Evolutionary conservation across 306 rosid species (phyloP), one percentile per base, ranked within the genome.

Genomic region (Acacia crassicarpa): DNA sequence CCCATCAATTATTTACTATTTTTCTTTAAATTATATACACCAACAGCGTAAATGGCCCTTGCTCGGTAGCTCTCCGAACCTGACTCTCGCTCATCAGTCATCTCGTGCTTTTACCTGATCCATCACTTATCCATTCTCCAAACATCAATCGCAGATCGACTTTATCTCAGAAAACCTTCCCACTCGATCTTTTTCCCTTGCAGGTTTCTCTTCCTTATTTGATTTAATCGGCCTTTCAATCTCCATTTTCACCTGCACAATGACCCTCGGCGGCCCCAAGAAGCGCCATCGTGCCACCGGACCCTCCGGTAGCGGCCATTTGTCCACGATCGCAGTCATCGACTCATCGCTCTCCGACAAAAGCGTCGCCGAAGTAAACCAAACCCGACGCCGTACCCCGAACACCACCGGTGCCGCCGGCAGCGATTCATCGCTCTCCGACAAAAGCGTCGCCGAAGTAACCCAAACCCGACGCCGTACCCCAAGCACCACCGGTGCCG

Each of bases 261-360:
- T 91, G 86, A 83, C 73, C 8, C 80, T 68, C 69, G 75, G 84
- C 49, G 68, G 83, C 79, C 71, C 83, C 20, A 91, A 84, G 81
- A 91, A 91, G 85, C 86, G 93, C 85, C 98, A 81, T 46, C 97
- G 97, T 78, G 87, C 88, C 83, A 46, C 54, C 20, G 74, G 35
- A 0, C 10, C 53, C 54, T 69, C 91, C 69, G 44, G 78, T 40
- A 78, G 80, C 67, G 85, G 88, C 53, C 86, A 84, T 46, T 81
- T 87, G 82, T 74, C 86, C 78, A 44, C 86, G 44, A 76, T 87
- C 43, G 76, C 76, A 44, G 70, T 67, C 67, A 54, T 79, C 70
- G 80, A 78, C 67, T 76, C 90, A 25, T 49, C 74, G 3, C 8
- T 72, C 74, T 78, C 87, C 83, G 85, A 83, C 41, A 73, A 49